These are phyloP conservation scores for Ceratocystiopsis sp. DNA, from an alignment of 2,329 filamentous ascomycete genomes.

Conservation along the genomic window DNA sequence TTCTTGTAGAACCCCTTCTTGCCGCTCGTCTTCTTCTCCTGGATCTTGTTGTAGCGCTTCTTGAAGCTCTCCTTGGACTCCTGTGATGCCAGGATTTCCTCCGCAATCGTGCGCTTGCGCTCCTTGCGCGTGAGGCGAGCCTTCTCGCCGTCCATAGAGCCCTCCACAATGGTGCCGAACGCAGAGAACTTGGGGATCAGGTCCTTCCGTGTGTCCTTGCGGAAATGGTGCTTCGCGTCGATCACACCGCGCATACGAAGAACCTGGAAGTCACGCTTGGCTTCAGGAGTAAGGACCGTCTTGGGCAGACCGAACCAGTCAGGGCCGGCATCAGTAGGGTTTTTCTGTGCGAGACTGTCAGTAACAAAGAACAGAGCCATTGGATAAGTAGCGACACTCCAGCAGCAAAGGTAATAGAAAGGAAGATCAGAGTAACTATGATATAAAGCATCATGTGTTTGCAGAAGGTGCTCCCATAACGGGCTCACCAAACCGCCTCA, in stretches of 20 bases:
- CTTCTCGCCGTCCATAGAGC: slow-evolving; percentile 74
- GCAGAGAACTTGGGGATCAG: slow-evolving; percentile 70
- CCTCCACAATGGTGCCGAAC: slow-evolving; percentile 75
- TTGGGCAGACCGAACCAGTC: slow-evolving; percentile 80
- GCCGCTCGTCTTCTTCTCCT: slow-evolving; percentile 65
- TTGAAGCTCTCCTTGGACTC: slow-evolving; percentile 56
- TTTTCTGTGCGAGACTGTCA: slow-evolving; percentile 14
- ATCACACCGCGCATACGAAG: slow-evolving; percentile 78
- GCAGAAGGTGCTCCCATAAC: slow-evolving; percentile 63
- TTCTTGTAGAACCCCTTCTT: slow-evolving; percentile 83
- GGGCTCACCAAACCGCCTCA: slow-evolving; percentile 54
- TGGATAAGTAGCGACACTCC: no score
- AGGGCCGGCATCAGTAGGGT: slow-evolving; percentile 47
- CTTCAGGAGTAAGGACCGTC: slow-evolving; percentile 63
- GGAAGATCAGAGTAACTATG: slow-evolving; percentile 54
- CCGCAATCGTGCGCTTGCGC: slow-evolving; percentile 69
- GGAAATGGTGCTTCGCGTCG: slow-evolving; percentile 80
- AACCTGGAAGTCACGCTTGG: slow-evolving; percentile 72
- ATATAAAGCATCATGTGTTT: slow-evolving; percentile 39
- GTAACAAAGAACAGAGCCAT: slow-evolving; percentile 2
- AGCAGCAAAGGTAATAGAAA: slow-evolving; percentile 9
- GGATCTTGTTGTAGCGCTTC: slow-evolving; percentile 74
- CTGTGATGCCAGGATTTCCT: slow-evolving; percentile 61
- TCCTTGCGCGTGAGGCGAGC: slow-evolving; percentile 72
- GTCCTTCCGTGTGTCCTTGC: slow-evolving; percentile 60